Conservation (phyloP, 257 asterid genomes). For the Osmanthus fragrans region DNA sequence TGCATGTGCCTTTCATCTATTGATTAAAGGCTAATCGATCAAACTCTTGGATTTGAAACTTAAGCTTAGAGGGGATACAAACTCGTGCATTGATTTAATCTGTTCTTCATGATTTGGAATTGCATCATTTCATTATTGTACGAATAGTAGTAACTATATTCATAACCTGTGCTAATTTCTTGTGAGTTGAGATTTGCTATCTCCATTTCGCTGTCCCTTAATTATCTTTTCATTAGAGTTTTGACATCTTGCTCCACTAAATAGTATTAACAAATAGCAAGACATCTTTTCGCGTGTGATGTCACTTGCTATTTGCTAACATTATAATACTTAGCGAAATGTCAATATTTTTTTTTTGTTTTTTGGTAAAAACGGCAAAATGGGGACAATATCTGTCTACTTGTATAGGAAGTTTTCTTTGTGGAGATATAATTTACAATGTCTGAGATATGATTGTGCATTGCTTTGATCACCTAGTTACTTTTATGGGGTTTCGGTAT, state of each 20-base stretch:
- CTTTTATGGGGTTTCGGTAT: slow-evolving; percentile 18
- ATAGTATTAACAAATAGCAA: not conserved
- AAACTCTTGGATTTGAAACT: too few relatives aligned
- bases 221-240: too few relatives aligned
- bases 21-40: too few relatives aligned
- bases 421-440: not conserved
- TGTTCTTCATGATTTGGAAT: not conserved
- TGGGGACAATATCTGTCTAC: not conserved
- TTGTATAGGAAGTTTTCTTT: not conserved
- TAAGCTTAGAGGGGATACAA: too few relatives aligned
- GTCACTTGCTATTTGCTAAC: too few relatives aligned
- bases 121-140: not conserved
- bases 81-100: not conserved
- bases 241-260: not conserved
- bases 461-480: not conserved
- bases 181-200: not conserved
- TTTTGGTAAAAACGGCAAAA: too few relatives aligned
- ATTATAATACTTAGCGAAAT: too few relatives aligned
- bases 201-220: not conserved
- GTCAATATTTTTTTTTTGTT: too few relatives aligned
- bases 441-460: not conserved
- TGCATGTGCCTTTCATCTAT: too few relatives aligned
- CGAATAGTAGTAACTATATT: not conserved
- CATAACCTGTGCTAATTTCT: not conserved
- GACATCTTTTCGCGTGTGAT: too few relatives aligned